Percentiles rank a stretch among this genome's conserved stretches.
These are phyloP conservation scores for Yamadazyma philogaea DNA, from an alignment of 805 yeast species.

Conservation along the genomic window DNA sequence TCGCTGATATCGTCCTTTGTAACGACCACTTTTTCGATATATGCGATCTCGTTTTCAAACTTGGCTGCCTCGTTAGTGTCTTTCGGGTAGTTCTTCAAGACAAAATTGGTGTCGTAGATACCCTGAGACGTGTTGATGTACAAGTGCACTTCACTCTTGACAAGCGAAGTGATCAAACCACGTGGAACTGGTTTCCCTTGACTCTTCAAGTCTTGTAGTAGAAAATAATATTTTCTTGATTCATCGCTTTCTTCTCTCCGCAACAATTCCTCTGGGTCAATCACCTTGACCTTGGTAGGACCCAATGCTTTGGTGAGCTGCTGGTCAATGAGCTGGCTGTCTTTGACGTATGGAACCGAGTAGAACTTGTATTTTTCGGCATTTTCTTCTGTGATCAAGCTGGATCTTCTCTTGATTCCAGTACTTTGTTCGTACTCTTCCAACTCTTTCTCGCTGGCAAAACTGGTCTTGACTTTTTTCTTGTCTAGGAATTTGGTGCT, in stretches of 20 bases:
- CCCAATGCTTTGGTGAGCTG: slow-evolving; percentile 19
- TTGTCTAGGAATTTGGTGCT: slow-evolving; percentile 30
- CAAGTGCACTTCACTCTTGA: slow-evolving; percentile 36
- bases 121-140: slow-evolving; percentile 35
- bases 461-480: slow-evolving; percentile 33
- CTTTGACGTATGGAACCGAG: slow-evolving; percentile 33
- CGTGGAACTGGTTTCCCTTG: slow-evolving; percentile 30
- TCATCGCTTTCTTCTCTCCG: slow-evolving; percentile 43
- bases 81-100: slow-evolving; percentile 59
- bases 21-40: slow-evolving; percentile 40
- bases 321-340: slow-evolving; percentile 17
- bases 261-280: slow-evolving; percentile 52
- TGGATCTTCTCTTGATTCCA: slow-evolving; percentile 50
- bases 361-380: slow-evolving; percentile 41
- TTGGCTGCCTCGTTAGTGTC: slow-evolving; percentile 63
- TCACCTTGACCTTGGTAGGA: slow-evolving; percentile 29
- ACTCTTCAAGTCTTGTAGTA: slow-evolving; percentile 45
- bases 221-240: slow-evolving; percentile 46
- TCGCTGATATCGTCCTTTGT: slow-evolving; percentile 28
- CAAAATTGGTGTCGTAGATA: slow-evolving; percentile 43
- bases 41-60: slow-evolving; percentile 68
- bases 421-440: slow-evolving; percentile 45
- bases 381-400: slow-evolving; percentile 37
- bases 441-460: slow-evolving; percentile 46
- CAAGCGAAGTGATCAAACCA: slow-evolving; percentile 51